phyloP scores from a whole-genome alignment of 2,329 filamentous ascomycete genomes.

The Hypoxylon sp. region DNA sequence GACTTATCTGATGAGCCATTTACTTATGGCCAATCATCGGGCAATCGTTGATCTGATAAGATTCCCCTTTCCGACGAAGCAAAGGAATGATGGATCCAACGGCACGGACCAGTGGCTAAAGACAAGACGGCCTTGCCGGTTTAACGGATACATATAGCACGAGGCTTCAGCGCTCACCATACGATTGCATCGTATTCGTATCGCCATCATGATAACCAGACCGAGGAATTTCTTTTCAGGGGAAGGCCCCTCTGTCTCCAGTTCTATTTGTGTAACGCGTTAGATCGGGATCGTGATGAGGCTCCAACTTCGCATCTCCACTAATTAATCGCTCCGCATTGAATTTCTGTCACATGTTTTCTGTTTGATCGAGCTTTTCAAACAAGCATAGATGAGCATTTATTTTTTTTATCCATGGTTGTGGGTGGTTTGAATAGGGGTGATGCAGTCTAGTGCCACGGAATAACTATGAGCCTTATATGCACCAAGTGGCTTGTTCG shows the following conservation, averaged over 20 bases:
- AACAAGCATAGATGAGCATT: background rate
- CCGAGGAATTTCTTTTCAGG: conserved; percentile 9
- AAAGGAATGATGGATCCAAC: conserved; percentile 16
- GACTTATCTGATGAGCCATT: conserved; percentile 35
- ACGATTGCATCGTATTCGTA: conserved; percentile 1
- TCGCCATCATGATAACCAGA: conserved; percentile 5
- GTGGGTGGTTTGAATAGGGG: background rate
- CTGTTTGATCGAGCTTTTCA: background rate
- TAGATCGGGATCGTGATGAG: background rate
- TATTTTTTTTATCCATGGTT: too few relatives aligned
- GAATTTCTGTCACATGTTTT: background rate
- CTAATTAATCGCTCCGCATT: background rate
- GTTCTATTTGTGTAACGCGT: conserved; percentile 17
- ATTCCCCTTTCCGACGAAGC: conserved; percentile 20
- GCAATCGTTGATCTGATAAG: conserved; percentile 42
- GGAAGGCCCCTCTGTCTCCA: background rate
- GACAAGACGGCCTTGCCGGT: background rate
- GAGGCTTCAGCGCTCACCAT: conserved; percentile 17
- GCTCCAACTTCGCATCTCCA: background rate
- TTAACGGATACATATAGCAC: background rate
- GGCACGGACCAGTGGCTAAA: conserved; percentile 12
- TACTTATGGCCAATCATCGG: conserved; percentile 8
- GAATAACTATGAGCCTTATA: background rate
- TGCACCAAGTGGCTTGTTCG: background rate
- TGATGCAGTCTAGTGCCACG: too few relatives aligned